Conservation (phyloP, 2,329 filamentous ascomycete species). For the Calcarisporium arbuscula region DNA sequence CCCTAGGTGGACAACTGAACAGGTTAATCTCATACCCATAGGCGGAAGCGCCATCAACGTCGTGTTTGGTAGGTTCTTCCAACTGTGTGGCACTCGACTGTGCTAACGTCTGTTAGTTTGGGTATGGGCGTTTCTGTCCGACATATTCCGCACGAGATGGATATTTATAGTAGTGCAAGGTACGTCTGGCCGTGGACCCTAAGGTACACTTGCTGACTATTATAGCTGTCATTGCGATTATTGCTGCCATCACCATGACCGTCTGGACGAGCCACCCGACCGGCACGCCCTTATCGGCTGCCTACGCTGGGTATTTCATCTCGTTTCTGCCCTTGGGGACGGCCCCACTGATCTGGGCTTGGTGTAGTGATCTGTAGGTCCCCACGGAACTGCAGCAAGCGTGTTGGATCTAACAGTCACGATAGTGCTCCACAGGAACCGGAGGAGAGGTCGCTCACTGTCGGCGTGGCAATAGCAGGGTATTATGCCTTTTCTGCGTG, state of each 20-base stretch:
- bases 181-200: too few relatives aligned
- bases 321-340: slow-evolving; percentile 41
- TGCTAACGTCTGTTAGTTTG: slow-evolving; percentile 29
- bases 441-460: slow-evolving; percentile 40
- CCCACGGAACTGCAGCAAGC: not conserved
- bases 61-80: slow-evolving; percentile 25
- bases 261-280: slow-evolving; percentile 43
- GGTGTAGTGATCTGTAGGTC: slow-evolving; percentile 39
- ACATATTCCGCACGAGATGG: slow-evolving; percentile 43
- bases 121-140: slow-evolving; percentile 47
- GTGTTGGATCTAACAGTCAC: not conserved
- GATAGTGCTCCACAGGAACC: slow-evolving; percentile 34
- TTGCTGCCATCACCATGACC: slow-evolving; percentile 45
- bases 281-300: slow-evolving; percentile 34
- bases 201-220: not conserved
- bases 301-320: slow-evolving; percentile 47
- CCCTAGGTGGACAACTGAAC: slow-evolving; percentile 20
- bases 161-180: slow-evolving; percentile 41
- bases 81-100: too few relatives aligned
- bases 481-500: slow-evolving; percentile 46
- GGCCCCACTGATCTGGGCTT: slow-evolving; percentile 45
- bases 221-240: slow-evolving; percentile 35
- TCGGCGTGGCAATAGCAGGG: slow-evolving; percentile 41
- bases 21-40: slow-evolving; percentile 47
- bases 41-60: slow-evolving; percentile 31